Percentiles rank a stretch among this genome's conserved stretches.
These are phyloP conservation scores for Solanum piurae DNA, from an alignment of 257 asterid species.

Conservation along the genomic window DNA sequence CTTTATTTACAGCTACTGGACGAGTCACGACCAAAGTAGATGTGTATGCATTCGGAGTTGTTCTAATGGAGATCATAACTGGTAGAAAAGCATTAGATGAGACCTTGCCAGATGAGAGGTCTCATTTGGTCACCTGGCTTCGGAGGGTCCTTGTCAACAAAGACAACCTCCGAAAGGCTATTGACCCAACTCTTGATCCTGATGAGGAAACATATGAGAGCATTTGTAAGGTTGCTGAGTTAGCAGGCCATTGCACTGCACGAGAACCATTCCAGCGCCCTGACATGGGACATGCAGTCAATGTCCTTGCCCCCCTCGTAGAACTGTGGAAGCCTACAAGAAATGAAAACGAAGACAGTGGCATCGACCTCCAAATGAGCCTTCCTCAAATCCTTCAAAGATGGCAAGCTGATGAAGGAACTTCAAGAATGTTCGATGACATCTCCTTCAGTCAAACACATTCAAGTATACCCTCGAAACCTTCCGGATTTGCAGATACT, in stretches of 20 bases:
- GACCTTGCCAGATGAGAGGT: conserved; percentile 66
- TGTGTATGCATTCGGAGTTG: conserved; percentile 89
- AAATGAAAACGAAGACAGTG: conserved; percentile 51
- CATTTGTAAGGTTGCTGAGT: conserved; percentile 71
- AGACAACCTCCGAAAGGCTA: conserved; percentile 61
- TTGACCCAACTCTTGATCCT: conserved; percentile 52
- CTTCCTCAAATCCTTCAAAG: conserved; percentile 82
- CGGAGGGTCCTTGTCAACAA: conserved; percentile 74
- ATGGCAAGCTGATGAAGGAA: conserved; percentile 93
- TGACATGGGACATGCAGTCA: conserved; percentile 92
- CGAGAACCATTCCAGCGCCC: conserved; percentile 87
- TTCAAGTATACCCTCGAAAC: conserved; percentile 72
- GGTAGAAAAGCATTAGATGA: conserved; percentile 82
- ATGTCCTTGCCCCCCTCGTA: conserved; percentile 72
- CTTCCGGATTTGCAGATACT: conserved; percentile 60
- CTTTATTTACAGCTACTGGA: conserved; percentile 64
- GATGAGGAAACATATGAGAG: conserved; percentile 70
- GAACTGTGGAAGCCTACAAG: conserved; percentile 78
- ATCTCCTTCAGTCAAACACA: conserved; percentile 55
- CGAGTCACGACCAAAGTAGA: conserved; percentile 88
- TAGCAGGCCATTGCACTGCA: conserved; percentile 93
- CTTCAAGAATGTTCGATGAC: conserved; percentile 86
- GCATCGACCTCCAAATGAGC: conserved; percentile 68
- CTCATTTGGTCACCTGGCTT: conserved; percentile 90
- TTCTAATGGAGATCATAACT: conserved; percentile 73